Evolutionary conservation across 495 filamentous ascomycete species (phyloP).

Genomic region (Usnea hakonensis): DNA sequence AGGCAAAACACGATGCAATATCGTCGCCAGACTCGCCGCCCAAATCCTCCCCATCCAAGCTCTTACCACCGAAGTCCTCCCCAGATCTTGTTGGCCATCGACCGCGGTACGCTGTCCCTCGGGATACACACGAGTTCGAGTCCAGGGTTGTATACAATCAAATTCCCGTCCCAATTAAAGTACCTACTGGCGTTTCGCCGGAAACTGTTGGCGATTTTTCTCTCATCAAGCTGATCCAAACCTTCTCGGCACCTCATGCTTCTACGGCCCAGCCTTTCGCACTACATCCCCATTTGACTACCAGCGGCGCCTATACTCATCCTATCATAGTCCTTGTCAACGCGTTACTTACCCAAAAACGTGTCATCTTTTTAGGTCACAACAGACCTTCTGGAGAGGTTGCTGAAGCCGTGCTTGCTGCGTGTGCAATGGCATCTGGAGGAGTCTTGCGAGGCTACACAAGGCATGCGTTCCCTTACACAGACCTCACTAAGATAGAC

Average conservation of each 20-base stretch:
- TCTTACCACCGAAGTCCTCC: conserved; percentile 28
- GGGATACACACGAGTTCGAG: conserved; percentile 97
- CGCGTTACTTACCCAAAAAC: conserved; percentile 83
- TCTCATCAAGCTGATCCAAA: conserved; percentile 92
- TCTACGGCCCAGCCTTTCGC: conserved; percentile 79
- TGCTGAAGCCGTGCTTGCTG: conserved; percentile 87
- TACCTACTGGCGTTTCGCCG: conserved; percentile 84
- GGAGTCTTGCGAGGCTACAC: conserved; percentile 92
- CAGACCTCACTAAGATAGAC: conserved; percentile 95
- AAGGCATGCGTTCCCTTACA: conserved; percentile 97
- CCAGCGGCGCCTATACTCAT: conserved; percentile 62
- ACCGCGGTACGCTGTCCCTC: conserved; percentile 59
- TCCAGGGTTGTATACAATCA: conserved; percentile 89
- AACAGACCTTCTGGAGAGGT: conserved; percentile 91
- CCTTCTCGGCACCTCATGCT: conserved; percentile 73
- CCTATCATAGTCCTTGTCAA: conserved; percentile 50
- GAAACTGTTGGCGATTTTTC: conserved; percentile 98
- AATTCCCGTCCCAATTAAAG: conserved; percentile 91
- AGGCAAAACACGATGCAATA: conserved; percentile 29
- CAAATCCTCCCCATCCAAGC: conserved; percentile 23
- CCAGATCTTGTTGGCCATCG: conserved; percentile 41
- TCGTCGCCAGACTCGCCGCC: conserved; percentile 27
- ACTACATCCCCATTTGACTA: conserved; percentile 87
- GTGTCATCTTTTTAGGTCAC: conserved; percentile 91
- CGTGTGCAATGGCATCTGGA: conserved; percentile 89